Percentiles rank a stretch among this genome's conserved stretches.
Evolutionary conservation across 2,329 filamentous ascomycete species (phyloP).

Genomic region (Didymellaceae sp.): DNA sequence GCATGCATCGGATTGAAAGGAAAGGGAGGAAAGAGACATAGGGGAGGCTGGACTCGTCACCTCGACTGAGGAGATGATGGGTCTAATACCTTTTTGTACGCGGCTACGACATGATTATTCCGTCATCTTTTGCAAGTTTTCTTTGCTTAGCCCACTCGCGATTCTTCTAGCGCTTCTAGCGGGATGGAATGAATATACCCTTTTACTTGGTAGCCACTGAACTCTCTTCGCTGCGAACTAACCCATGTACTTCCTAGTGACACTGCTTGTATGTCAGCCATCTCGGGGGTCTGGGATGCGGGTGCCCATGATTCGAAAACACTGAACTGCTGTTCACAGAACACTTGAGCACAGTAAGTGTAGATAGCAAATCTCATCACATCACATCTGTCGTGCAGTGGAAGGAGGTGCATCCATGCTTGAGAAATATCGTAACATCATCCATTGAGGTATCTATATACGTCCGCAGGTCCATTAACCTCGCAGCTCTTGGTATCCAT

Average conservation of each 20-base stretch:
- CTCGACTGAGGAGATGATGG: too few species aligned
- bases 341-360: too few species aligned
- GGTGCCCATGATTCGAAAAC: too few species aligned
- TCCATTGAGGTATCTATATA: slow-evolving; percentile 14
- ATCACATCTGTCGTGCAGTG: too few species aligned
- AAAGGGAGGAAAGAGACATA: background rate
- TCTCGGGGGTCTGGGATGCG: too few species aligned
- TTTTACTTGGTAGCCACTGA: background rate
- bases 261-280: too few species aligned
- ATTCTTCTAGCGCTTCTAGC: slow-evolving; percentile 14
- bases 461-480: slow-evolving; percentile 4
- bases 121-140: background rate
- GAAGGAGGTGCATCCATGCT: too few species aligned
- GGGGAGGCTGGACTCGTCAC: slow-evolving; percentile 5
- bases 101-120: slow-evolving; percentile 13
- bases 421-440: background rate
- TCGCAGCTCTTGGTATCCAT: slow-evolving; percentile 8
- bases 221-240: too few species aligned
- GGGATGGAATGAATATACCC: slow-evolving; percentile 21
- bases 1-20: slow-evolving; percentile 4
- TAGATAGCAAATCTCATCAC: too few species aligned
- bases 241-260: too few species aligned
- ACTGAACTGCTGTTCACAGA: too few species aligned
- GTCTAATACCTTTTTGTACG: slow-evolving; percentile 7
- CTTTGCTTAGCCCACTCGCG: background rate